Conservation (phyloP, 2,329 filamentous ascomycete species). For the Arthrinium phaeospermum region DNA sequence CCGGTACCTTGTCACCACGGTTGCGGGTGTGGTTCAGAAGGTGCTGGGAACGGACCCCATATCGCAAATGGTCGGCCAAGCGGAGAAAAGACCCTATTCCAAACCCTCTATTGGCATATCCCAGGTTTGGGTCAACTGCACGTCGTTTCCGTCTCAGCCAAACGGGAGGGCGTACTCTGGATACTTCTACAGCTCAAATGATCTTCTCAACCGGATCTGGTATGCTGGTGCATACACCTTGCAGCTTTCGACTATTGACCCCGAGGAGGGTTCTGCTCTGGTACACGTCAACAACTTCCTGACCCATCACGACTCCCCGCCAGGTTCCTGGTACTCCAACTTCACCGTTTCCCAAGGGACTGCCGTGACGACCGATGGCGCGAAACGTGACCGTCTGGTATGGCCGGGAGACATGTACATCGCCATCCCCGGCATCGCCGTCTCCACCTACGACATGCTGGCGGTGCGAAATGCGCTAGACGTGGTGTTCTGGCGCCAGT, state of each 20-base stretch:
- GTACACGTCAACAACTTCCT: constrained; percentile 25
- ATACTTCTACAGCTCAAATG: constrained; percentile 57
- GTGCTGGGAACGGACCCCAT: constrained; percentile 22
- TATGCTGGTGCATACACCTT: constrained; percentile 56
- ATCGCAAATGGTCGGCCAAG: background rate
- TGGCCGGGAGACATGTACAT: constrained; percentile 69
- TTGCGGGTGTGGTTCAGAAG: constrained; percentile 25
- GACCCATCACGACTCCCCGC: constrained; percentile 27
- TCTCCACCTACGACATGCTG: constrained; percentile 59
- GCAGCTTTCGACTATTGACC: constrained; percentile 39
- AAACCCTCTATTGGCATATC: constrained; percentile 40
- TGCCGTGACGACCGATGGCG: constrained; percentile 54
- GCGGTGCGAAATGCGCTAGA: constrained; percentile 56
- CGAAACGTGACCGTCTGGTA: constrained; percentile 63
- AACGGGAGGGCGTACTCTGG: constrained; percentile 58
- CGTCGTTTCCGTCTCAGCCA: constrained; percentile 48
- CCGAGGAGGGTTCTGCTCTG: constrained; percentile 29
- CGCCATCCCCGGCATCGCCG: constrained; percentile 57
- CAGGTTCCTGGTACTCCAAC: constrained; percentile 39
- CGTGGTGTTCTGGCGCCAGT: constrained; percentile 52
- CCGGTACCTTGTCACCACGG: constrained; percentile 24
- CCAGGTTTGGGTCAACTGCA: constrained; percentile 46
- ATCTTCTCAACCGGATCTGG: constrained; percentile 59
- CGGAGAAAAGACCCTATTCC: constrained; percentile 26
- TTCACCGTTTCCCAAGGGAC: constrained; percentile 39